These are phyloP conservation scores for Dictyophora rubrovolvata DNA, from an alignment of 768 basidiomycete species.

Conservation along the genomic window DNA sequence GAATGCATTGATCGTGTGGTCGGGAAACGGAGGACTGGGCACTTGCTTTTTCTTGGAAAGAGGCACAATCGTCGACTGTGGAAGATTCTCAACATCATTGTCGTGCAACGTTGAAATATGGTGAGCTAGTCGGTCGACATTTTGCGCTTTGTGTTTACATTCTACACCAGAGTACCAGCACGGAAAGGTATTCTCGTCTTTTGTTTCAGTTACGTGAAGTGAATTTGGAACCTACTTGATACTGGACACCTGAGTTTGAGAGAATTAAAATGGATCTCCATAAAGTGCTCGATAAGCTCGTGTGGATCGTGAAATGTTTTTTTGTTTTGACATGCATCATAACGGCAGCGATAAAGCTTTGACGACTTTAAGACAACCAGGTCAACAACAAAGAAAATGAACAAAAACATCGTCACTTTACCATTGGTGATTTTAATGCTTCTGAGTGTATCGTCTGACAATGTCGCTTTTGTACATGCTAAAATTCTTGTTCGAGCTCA, in stretches of 20 bases:
- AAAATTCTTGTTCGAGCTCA: too few species aligned
- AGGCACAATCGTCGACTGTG: not conserved
- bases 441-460: not conserved
- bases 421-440: not conserved
- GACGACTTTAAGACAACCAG: not conserved
- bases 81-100: not conserved
- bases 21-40: not conserved
- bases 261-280: not conserved
- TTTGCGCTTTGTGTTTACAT: not conserved
- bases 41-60: not conserved
- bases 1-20: not conserved
- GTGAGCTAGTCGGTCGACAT: not conserved
- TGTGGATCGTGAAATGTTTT: not conserved
- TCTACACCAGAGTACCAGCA: not conserved
- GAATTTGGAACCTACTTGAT: not conserved
- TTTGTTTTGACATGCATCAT: constrained; percentile 4
- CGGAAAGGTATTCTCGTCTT: not conserved
- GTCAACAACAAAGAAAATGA: not conserved
- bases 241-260: constrained; percentile 4
- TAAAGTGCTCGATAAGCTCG: not conserved
- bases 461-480: constrained; percentile 2
- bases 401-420: not conserved
- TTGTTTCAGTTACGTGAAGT: not conserved
- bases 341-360: not conserved
- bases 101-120: not conserved